Evolutionary conservation across 208 protist genomes (phyloP).

Genomic region (Acanthamoeba culbertsoni): DNA sequence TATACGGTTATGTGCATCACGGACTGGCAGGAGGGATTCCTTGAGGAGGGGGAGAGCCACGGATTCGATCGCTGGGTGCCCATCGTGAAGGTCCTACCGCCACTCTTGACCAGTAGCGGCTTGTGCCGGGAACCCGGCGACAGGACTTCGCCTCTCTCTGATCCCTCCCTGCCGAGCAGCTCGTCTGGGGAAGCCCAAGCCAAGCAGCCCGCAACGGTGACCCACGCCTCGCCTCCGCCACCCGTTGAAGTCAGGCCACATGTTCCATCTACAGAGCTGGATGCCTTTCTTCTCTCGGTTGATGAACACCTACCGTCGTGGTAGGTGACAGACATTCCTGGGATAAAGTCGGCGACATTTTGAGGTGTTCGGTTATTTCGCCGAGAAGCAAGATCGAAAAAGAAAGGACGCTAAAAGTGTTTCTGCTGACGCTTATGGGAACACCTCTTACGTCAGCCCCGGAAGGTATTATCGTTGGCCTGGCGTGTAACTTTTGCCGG

Average conservation of each 20-base stretch:
- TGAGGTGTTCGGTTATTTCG: not conserved
- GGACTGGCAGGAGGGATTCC: not conserved
- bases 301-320: not conserved
- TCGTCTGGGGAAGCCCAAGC: too few species aligned
- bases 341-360: not conserved
- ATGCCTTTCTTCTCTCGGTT: not conserved
- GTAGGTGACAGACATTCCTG: not conserved
- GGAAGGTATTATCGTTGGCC: not conserved
- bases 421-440: not conserved
- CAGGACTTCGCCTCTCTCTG: not conserved
- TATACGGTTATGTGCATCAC: not conserved
- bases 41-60: not conserved
- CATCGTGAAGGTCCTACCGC: not conserved
- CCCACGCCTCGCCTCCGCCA: too few species aligned
- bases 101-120: not conserved
- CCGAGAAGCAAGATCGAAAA: not conserved
- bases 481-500: not conserved
- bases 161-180: too few species aligned
- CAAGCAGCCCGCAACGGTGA: too few species aligned
- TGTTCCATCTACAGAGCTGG: too few species aligned
- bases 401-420: not conserved
- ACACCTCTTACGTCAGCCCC: not conserved
- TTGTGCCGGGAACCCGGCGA: not conserved
- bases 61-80: conserved; percentile 24
- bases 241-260: too few species aligned